Base-by-base conservation (phyloP, 2,329 filamentous ascomycete species). In the Phialophora verrucosa region DNA sequence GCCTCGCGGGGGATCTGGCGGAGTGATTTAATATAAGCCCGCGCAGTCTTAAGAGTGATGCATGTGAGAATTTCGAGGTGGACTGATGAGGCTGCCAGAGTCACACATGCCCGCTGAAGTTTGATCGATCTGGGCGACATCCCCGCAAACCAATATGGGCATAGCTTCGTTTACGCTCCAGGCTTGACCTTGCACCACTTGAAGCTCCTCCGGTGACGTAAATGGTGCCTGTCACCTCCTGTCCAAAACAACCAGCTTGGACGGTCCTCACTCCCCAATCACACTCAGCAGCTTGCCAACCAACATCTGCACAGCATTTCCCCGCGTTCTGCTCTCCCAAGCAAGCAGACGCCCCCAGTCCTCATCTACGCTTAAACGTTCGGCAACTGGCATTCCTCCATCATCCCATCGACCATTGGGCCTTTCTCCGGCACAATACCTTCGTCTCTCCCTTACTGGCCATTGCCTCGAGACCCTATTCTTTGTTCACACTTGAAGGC, bases 191-290 rank as follows among this genome's bases (percentile, higher is more conserved):
- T 7, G 25, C 27, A 44, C 38, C 38, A 27, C n/a, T 58, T 20
- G 29, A 61, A 61, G 59, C 59, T 61, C 32, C 49, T 11, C 20
- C 17, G 20, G 59, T 66, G 63, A 66, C 66, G 66, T 68, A 56
- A 50, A 51, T 38, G 38, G 20, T 44, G 38, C 38, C 32, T 35
- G 32, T 35, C 32, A 35, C 31, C 11, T 55, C 59, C 56, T 59
- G 53, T 42, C 35, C 49, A 20, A n/a, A 10, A 38, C 20, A 53
- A 59, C 55, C 17, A 20, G 31, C 51, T 51, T 44, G 54, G 42
- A n/a, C 44, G n/a, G 49, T 29, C 27, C 57, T 50, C 57, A 49
- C 27, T 59, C 57, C 57, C 60, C 64, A 60, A 51, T 65, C 55
- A 63, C 57, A 11, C 17, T 17, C 57, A 59, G 38, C 49, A 23